Evolutionary conservation across 805 yeast species (phyloP).

Genomic region (Lipomyces anomalus): DNA sequence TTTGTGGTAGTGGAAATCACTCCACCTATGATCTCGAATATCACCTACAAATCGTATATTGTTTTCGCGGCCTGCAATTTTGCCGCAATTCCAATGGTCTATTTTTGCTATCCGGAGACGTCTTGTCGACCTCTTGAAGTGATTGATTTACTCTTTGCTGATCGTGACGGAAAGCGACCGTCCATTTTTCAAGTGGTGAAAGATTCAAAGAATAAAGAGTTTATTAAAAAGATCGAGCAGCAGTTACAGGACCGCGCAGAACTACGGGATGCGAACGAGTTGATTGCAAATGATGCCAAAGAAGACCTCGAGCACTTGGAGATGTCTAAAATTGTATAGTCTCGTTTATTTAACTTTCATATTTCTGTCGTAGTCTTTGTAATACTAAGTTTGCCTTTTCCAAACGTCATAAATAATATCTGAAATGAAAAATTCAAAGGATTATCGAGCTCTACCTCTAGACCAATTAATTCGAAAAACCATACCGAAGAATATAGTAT

Average conservation of each 20-base stretch:
- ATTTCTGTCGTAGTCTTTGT: too few species aligned
- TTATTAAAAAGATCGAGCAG: conserved; percentile 7
- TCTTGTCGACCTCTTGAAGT: conserved; percentile 55
- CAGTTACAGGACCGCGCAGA: conserved; percentile 7
- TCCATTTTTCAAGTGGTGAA: conserved; percentile 11
- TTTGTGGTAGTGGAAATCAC: conserved; percentile 51
- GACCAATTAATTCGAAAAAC: too few species aligned
- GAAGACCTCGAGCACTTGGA: conserved; percentile 6
- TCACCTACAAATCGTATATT: conserved; percentile 53
- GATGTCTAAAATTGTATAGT: too few species aligned
- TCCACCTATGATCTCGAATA: conserved; percentile 47
- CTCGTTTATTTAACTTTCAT: too few species aligned
- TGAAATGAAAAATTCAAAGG: too few species aligned
- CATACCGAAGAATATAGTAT: too few species aligned
- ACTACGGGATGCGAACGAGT: conserved; percentile 3
- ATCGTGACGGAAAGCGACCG: conserved; percentile 12
- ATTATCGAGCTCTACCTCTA: too few species aligned
- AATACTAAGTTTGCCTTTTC: too few species aligned
- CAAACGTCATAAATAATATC: too few species aligned
- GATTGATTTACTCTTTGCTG: too few species aligned
- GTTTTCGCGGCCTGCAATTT: conserved; percentile 52
- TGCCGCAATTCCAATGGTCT: conserved; percentile 42
- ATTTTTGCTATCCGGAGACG: conserved; percentile 55
- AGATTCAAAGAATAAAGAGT: conserved; percentile 10
- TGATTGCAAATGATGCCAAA: conserved; percentile 7